These are phyloP conservation scores for Botryobasidium botryosum DNA, from an alignment of 768 basidiomycete species.

Conservation along the genomic window DNA sequence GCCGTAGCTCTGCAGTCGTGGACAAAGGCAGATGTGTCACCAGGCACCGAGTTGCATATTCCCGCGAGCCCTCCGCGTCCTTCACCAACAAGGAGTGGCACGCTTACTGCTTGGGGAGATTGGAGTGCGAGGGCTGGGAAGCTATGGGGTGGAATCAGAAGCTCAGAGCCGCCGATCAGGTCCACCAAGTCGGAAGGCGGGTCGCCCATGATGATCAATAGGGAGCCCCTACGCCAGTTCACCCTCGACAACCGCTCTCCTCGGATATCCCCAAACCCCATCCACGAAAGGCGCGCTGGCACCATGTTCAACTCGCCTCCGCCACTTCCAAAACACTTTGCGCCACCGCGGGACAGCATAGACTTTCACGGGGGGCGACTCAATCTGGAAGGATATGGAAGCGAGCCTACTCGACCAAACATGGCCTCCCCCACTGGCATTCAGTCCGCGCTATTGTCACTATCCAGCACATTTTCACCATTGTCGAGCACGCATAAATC, in stretches of 20 bases:
- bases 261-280: slow-evolving; percentile 1
- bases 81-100: too few relatives aligned
- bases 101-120: too few relatives aligned
- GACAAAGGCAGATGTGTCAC: too few relatives aligned
- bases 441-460: too few relatives aligned
- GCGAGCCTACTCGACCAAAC: too few relatives aligned
- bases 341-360: slow-evolving; percentile 7
- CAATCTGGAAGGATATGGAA: too few relatives aligned
- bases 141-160: slow-evolving; percentile 1
- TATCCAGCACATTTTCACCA: too few relatives aligned
- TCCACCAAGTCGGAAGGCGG: not conserved
- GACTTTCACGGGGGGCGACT: too few relatives aligned
- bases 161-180: not conserved
- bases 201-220: not conserved
- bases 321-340: slow-evolving; percentile 4
- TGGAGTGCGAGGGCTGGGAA: slow-evolving; percentile 3
- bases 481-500: too few relatives aligned
- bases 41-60: too few relatives aligned
- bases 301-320: not conserved
- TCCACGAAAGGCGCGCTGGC: not conserved
- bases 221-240: not conserved
- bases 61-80: too few relatives aligned
- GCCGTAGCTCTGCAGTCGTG: slow-evolving; percentile 12
- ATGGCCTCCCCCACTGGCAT: too few relatives aligned
- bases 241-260: slow-evolving; percentile 6